A percentile compares a stretch with the other conserved stretches of the same genome.
These are phyloP conservation scores for Penicillium griseofulvum DNA, from an alignment of 2,329 filamentous ascomycete species.

Conservation along the genomic window DNA sequence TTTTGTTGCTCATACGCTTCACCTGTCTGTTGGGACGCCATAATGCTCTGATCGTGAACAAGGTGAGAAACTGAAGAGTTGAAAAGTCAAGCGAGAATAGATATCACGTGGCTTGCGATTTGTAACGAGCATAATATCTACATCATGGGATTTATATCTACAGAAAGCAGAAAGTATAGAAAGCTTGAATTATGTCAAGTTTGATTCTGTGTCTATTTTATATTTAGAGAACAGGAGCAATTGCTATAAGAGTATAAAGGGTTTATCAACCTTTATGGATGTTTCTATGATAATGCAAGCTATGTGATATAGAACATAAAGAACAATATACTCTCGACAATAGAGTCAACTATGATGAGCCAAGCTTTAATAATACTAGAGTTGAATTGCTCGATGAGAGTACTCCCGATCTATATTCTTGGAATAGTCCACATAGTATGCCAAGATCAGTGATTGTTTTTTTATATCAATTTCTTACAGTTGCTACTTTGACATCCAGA, in stretches of 20 bases:
- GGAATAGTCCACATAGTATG: neutral
- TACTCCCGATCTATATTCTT: neutral
- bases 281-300: neutral
- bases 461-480: neutral
- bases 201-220: neutral
- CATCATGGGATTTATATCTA: neutral
- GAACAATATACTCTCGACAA: neutral
- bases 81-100: slow-evolving; percentile 12
- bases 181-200: neutral
- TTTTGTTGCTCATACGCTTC: slow-evolving; percentile 73
- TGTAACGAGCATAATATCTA: neutral
- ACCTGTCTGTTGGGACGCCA: slow-evolving; percentile 11
- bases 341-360: neutral
- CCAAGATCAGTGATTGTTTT: neutral
- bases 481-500: neutral
- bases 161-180: too few species aligned
- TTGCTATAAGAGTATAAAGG: neutral
- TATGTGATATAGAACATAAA: neutral
- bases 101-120: slow-evolving; percentile 16
- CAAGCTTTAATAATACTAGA: neutral
- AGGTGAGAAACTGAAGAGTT: slow-evolving; percentile 7
- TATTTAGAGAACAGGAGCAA: neutral
- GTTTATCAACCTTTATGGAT: neutral
- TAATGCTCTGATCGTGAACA: neutral
- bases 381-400: neutral